A percentile compares a stretch with the other conserved stretches of the same genome.
Evolutionary conservation across 495 filamentous ascomycete genomes (phyloP).

Genomic region (Hypoxylon fuscum): DNA sequence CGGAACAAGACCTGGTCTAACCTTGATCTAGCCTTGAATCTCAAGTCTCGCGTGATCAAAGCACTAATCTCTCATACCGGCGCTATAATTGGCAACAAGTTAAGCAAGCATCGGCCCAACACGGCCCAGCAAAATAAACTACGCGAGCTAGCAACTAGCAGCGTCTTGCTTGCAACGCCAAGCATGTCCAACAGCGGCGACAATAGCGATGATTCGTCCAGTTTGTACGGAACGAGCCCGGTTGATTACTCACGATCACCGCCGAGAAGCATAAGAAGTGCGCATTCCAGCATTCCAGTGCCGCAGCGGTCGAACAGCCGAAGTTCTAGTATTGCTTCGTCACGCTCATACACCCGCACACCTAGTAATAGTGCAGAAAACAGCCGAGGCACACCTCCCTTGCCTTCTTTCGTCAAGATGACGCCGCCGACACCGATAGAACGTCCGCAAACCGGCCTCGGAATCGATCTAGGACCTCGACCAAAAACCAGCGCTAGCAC

Average conservation of each 20-base stretch:
- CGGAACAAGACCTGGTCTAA: conserved; percentile 99
- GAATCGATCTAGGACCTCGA: conserved; percentile 34
- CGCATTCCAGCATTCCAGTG: conserved; percentile 50
- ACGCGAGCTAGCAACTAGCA: conserved; percentile 78
- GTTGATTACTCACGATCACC: conserved; percentile 62
- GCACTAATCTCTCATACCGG: conserved; percentile 95
- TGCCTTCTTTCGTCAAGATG: conserved; percentile 52
- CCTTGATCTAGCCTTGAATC: conserved; percentile 86
- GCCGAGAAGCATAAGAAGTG: conserved; percentile 52
- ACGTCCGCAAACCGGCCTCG: conserved; percentile 42
- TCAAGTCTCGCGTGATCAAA: conserved; percentile 94
- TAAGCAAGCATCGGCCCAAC: conserved; percentile 83
- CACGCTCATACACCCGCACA: conserved; percentile 47
- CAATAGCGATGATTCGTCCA: conserved; percentile 61
- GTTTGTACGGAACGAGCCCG: conserved; percentile 54
- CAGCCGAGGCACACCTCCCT: conserved; percentile 30
- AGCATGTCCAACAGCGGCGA: conserved; percentile 46
- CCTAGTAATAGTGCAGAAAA: conserved; percentile 19
- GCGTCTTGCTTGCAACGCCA: conserved; percentile 58
- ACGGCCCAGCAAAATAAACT: conserved; percentile 80
- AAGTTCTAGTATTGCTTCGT: conserved; percentile 58
- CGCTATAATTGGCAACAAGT: conserved; percentile 96
- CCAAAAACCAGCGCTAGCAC: conserved; percentile 41
- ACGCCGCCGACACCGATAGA: conserved; percentile 50
- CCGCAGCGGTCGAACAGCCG: conserved; percentile 51